Evolutionary conservation across 2,329 filamentous ascomycete species (phyloP).

Genomic region (Neurospora sp.): DNA sequence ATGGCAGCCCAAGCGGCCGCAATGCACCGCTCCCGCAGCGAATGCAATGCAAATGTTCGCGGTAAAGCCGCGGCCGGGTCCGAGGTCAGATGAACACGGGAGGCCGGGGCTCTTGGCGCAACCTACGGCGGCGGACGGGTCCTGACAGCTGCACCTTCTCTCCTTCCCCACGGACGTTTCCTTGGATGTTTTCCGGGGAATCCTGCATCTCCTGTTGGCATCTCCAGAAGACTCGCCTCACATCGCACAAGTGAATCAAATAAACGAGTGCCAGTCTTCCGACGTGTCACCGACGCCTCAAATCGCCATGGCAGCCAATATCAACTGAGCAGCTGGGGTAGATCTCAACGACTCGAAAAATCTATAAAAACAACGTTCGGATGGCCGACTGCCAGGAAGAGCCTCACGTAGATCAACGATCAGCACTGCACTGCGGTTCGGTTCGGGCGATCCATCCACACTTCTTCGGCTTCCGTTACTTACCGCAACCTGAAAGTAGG

Average conservation of each 20-base stretch:
- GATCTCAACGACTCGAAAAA: background rate
- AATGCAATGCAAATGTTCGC: background rate
- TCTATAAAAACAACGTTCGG: background rate
- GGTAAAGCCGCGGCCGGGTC: background rate
- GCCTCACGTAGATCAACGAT: background rate
- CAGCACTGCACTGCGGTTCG: background rate
- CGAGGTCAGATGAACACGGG: background rate
- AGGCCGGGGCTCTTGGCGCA: background rate
- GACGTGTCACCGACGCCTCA: background rate
- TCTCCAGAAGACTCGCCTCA: background rate
- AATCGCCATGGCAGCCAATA: background rate
- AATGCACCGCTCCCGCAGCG: background rate
- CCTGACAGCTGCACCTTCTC: background rate
- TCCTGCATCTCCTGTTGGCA: background rate
- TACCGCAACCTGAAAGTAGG: background rate
- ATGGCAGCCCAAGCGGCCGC: background rate
- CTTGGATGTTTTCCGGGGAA: background rate
- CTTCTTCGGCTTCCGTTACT: background rate
- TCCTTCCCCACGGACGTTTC: background rate
- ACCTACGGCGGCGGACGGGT: background rate
- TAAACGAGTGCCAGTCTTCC: background rate
- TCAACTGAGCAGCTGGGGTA: background rate
- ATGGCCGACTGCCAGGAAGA: background rate
- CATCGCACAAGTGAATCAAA: background rate
- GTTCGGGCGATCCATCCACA: background rate